Conservation (phyloP, 2,329 filamentous ascomycete species). For the Colletotrichum endophyticum region DNA sequence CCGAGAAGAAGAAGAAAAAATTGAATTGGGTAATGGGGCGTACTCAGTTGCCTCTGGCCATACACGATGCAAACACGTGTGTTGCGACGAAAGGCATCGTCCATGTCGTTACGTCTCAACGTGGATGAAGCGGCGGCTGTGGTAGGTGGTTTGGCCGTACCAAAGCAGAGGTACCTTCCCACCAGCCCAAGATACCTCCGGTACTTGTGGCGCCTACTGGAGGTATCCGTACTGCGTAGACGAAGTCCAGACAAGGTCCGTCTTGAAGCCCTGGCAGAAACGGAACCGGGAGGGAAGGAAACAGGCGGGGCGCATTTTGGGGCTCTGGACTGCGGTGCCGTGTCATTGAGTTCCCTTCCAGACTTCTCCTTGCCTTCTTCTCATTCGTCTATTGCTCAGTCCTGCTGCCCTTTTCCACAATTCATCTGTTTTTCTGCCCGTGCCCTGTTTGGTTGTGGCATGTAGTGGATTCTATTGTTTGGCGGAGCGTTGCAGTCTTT, state of each 20-base stretch:
- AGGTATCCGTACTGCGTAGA: background rate
- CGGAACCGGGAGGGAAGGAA: slow-evolving; percentile 7
- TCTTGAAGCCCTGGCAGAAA: background rate
- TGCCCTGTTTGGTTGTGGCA: background rate
- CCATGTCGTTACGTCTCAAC: slow-evolving; percentile 6
- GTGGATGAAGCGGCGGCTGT: slow-evolving; percentile 1
- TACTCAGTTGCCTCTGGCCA: background rate
- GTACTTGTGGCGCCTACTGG: background rate
- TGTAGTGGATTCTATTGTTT: background rate
- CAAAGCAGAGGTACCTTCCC: background rate
- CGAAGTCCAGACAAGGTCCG: background rate
- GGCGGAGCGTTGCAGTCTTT: background rate
- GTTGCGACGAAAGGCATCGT: background rate
- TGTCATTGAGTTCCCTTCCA: background rate
- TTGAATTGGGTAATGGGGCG: background rate
- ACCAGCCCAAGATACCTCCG: background rate
- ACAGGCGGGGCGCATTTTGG: background rate
- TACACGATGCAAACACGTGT: slow-evolving; percentile 10
- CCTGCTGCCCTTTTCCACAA: slow-evolving; percentile 1
- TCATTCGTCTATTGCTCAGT: background rate
- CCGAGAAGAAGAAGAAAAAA: background rate
- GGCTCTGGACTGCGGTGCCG: background rate
- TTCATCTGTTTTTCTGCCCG: background rate
- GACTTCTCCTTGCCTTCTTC: background rate
- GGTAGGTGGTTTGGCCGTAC: background rate